Evolutionary conservation across 169 alveolate species (phyloP).

Genomic region (Babesia ovata): DNA sequence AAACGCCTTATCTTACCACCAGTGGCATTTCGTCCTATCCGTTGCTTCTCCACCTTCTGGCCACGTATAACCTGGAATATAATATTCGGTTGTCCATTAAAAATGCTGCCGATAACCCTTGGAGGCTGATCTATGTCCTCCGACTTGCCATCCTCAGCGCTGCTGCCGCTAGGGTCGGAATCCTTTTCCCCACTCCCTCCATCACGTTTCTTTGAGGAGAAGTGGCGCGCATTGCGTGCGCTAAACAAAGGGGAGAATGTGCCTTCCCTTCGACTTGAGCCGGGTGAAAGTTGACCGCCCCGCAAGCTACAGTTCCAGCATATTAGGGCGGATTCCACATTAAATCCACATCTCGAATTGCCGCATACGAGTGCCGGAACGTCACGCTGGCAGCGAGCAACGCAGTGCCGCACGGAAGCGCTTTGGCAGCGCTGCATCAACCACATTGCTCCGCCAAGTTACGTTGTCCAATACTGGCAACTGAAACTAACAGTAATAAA

Average conservation of each 20-base stretch:
- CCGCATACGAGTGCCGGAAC: background rate
- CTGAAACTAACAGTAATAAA: no score
- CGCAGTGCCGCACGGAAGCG: background rate
- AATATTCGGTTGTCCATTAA: conserved; percentile 8
- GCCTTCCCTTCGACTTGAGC: no score
- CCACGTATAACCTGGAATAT: conserved; percentile 36
- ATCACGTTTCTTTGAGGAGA: conserved; percentile 13
- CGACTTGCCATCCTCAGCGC: conserved; percentile 1
- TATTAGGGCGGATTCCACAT: no score
- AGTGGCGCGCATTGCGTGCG: conserved; percentile 1
- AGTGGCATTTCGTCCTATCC: conserved; percentile 51
- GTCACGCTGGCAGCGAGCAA: background rate
- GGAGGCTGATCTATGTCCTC: background rate
- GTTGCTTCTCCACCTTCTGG: conserved; percentile 11
- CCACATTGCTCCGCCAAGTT: conserved; percentile 9
- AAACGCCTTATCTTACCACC: conserved; percentile 50
- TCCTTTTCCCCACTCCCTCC: conserved; percentile 14
- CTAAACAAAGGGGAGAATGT: background rate
- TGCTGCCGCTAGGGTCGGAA: background rate
- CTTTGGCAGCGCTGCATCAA: conserved; percentile 20
- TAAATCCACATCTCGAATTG: no score
- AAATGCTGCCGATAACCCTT: background rate
- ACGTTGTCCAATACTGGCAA: no score
- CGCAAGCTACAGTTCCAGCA: no score
- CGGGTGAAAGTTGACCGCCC: no score